A percentile compares a stretch with the other conserved stretches of the same genome.
Evolutionary conservation across 129 eudicot genomes (phyloP).

Genomic region (Flaveria ramosissima): DNA sequence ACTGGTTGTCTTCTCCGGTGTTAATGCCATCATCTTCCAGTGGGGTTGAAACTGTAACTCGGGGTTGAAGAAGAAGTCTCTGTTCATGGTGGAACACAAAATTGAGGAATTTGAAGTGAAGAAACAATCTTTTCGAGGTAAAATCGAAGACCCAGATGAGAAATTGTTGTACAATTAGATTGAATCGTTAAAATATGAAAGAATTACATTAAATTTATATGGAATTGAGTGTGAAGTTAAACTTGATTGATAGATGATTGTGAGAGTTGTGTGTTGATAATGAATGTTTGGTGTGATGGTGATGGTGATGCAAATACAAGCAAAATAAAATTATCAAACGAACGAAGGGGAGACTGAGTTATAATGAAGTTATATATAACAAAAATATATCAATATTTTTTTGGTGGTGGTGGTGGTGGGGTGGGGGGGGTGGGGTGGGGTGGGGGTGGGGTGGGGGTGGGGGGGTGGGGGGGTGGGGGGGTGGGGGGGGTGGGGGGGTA

Average conservation of each 20-base stretch:
- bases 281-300: conserved; percentile 39
- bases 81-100: conserved; percentile 46
- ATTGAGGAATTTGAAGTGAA: conserved; percentile 2
- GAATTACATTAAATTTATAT: conserved; percentile 28
- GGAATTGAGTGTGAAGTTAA: not conserved
- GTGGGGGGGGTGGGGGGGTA: too few species aligned
- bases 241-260: not conserved
- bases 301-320: conserved; percentile 44
- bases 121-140: not conserved
- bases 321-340: conserved; percentile 28
- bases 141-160: conserved; percentile 28
- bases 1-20: not conserved
- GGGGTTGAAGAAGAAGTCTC: conserved; percentile 50
- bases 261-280: conserved; percentile 29
- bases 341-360: conserved; percentile 21
- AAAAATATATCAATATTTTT: not conserved
- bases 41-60: conserved; percentile 37
- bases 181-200: not conserved
- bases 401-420: not conserved
- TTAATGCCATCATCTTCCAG: too few species aligned
- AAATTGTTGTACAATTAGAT: too few species aligned
- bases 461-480: not conserved
- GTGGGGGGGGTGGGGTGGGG: too few species aligned
- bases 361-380: conserved; percentile 55
- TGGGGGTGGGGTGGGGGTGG: too few species aligned